Percentiles rank a stretch among this genome's conserved stretches.
Evolutionary conservation across 2,329 filamentous ascomycete species (phyloP).

Genomic region (Colletotrichum ledebouriae): DNA sequence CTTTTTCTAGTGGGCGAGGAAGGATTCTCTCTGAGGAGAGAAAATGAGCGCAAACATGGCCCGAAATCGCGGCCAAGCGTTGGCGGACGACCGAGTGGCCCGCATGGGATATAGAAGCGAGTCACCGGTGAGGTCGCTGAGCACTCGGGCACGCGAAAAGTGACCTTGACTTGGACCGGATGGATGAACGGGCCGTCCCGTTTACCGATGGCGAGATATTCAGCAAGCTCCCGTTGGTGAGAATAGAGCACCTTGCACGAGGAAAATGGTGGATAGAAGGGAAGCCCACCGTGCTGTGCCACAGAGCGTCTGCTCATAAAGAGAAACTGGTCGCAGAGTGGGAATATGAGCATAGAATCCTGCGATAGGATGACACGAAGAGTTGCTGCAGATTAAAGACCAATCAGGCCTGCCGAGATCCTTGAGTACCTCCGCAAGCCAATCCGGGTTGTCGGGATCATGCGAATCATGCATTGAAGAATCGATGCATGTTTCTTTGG

Average conservation of each 20-base stretch:
- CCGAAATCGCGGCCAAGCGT: slow-evolving; percentile 27
- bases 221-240: slow-evolving; percentile 8
- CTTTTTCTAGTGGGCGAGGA: slow-evolving; percentile 24
- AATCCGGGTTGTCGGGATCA: slow-evolving; percentile 46
- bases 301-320: not conserved
- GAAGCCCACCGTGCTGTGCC: not conserved
- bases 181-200: slow-evolving; percentile 34
- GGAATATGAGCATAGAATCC: not conserved
- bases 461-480: slow-evolving; percentile 52
- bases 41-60: slow-evolving; percentile 13
- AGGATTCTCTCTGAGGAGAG: not conserved
- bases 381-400: slow-evolving; percentile 20
- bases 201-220: slow-evolving; percentile 6
- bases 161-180: slow-evolving; percentile 18
- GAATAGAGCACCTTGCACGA: not conserved
- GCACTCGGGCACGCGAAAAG: slow-evolving; percentile 7
- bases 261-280: not conserved
- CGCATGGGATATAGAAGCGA: slow-evolving; percentile 9
- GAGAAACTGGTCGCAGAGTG: slow-evolving; percentile 10
- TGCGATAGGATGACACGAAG: not conserved
- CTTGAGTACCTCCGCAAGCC: slow-evolving; percentile 22
- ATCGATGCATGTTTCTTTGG: slow-evolving; percentile 38
- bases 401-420: slow-evolving; percentile 28
- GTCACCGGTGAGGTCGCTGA: slow-evolving; percentile 26
- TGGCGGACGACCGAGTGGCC: slow-evolving; percentile 13